Evolutionary conservation across 352 stramenopile species (phyloP), one percentile per base, ranked within the genome.

Genomic region (Globisporangium ultimum): DNA sequence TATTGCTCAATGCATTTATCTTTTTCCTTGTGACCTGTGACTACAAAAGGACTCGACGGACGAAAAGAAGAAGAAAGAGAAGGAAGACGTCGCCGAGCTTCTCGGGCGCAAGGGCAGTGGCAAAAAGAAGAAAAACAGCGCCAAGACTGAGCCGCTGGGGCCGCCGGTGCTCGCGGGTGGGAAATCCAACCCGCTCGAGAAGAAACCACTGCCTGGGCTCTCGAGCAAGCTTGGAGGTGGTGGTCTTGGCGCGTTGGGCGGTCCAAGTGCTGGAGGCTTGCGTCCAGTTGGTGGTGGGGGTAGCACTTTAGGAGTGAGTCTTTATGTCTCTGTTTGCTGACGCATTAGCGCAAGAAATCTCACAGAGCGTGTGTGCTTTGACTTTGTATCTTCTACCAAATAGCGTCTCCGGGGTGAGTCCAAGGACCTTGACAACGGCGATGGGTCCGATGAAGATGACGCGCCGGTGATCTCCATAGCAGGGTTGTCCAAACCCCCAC

Each of bases 1-100:
- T 10, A 36, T 36, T 36, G 24, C 28, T 36, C 3, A 36, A 36
- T 36, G 8, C 28, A 36, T 36, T 36, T 36, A 2, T 11, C 28
- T 36, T 36, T 36, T 36, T 36, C 7, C 24, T 2, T 32, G 2
- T 32, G 24, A 32, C 5, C 5, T 32, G 24, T 32, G 5, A 32
- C 2, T 32, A n/a, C 28, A 36, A 36, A 36, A 92, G 73, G 77
- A 93, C 46, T 36, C 28, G 28, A 76, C 70, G 15, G 79, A 90
- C 49, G 74, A 88, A 51, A 79, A 80, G 52, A 92, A 91, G 63
- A 86, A 84, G 47, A 89, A 89, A 58, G 86, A 83, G 53, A 89
- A 87, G 53, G 83, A 92, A 21, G 86, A 95, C 46, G 80, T 93
- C 2, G 80, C 80, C 5, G 80, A 89, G 55, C 70, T 95, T n/a